Evolutionary conservation across 1,139 yeast genomes (phyloP).

Genomic region (Chernovozyma aurita): DNA sequence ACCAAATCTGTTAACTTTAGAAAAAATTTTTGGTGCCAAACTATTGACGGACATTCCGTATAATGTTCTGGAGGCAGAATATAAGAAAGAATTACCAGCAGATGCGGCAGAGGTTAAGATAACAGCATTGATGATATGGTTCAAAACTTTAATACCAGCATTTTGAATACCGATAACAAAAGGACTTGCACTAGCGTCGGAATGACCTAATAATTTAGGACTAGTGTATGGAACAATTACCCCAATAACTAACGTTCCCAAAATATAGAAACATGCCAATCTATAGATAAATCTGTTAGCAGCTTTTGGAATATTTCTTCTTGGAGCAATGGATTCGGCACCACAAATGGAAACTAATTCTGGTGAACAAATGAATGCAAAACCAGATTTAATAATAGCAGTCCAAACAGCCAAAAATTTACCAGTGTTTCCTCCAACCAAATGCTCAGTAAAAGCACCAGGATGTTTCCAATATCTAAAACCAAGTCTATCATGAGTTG

Average conservation of each 20-base stretch:
- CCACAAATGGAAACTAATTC: constrained; percentile 36
- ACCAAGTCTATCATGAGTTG: constrained; percentile 55
- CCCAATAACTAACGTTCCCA: constrained; percentile 46
- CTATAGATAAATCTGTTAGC: constrained; percentile 44
- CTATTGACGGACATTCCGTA: constrained; percentile 62
- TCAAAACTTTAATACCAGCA: constrained; percentile 57
- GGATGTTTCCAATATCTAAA: constrained; percentile 64
- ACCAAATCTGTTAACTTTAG: constrained; percentile 60
- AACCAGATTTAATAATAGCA: constrained; percentile 36
- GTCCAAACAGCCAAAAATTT: constrained; percentile 37
- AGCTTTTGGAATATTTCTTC: constrained; percentile 45
- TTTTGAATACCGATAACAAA: constrained; percentile 50
- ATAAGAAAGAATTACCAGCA: constrained; percentile 70
- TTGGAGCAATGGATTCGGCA: constrained; percentile 43
- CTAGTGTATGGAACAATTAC: constrained; percentile 37
- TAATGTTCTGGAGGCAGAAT: constrained; percentile 65
- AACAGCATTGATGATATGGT: constrained; percentile 65
- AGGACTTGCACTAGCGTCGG: constrained; percentile 47
- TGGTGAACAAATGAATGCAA: constrained; percentile 38
- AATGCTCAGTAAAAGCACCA: constrained; percentile 46
- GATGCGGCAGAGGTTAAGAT: constrained; percentile 66
- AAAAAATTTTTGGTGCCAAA: constrained; percentile 54
- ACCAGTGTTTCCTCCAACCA: constrained; percentile 58
- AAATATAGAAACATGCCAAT: constrained; percentile 43
- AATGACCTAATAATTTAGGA: constrained; percentile 29